Evolutionary conservation across 148 eudicot species (phyloP).

Genomic region (Dianthus caryophyllus): DNA sequence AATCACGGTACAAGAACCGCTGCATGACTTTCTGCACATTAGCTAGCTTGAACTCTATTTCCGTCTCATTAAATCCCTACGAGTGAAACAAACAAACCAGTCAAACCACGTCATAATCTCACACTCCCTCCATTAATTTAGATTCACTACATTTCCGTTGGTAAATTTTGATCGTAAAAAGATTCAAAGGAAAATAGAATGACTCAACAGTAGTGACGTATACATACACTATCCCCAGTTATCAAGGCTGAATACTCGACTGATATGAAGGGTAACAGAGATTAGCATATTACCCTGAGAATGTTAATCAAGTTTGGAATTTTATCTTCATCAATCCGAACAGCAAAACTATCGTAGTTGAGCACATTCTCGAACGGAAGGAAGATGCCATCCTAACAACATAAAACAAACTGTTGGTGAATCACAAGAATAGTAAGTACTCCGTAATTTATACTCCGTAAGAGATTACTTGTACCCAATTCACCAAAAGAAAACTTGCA

Average conservation of each 20-base stretch:
- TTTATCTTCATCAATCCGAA: conserved; percentile 79
- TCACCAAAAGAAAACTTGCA: not conserved
- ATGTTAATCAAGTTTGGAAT: conserved; percentile 70
- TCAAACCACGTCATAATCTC: conserved; percentile 8
- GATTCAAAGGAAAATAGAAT: no score
- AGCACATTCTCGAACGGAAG: conserved; percentile 92
- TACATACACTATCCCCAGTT: no score
- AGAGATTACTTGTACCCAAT: not conserved
- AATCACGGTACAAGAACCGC: conserved; percentile 77
- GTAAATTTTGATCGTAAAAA: no score
- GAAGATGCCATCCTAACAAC: conserved; percentile 77
- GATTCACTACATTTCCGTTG: no score
- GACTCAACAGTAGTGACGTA: no score
- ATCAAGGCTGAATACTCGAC: conserved; percentile 8
- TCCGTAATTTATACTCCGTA: no score
- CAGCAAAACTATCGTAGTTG: conserved; percentile 91
- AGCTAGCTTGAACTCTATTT: conserved; percentile 66
- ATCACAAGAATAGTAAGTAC: not conserved
- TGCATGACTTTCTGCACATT: conserved; percentile 90
- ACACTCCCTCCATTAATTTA: no score
- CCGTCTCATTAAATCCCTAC: conserved; percentile 81
- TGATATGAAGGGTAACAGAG: not conserved
- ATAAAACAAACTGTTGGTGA: not conserved
- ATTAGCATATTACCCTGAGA: conserved; percentile 48
- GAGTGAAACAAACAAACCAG: conserved; percentile 5